Base-by-base conservation (phyloP, 2,329 filamentous ascomycete species). In the Diaporthe destruens region DNA sequence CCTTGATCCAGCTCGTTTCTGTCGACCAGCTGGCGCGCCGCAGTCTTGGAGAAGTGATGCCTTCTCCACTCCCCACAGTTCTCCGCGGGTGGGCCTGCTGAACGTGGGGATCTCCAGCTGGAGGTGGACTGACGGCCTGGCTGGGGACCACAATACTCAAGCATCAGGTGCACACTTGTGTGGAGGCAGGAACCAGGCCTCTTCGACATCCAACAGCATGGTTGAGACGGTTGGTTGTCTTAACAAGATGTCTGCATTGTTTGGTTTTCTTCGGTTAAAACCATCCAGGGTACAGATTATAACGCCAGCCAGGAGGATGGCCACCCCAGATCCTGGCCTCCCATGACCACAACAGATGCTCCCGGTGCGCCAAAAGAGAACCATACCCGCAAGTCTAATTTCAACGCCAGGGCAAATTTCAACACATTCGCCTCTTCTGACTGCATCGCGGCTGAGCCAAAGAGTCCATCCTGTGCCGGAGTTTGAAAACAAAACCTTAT, bases 51-150 rank as follows among this genome's bases (percentile, higher is more conserved):
- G 61, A 66, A 53, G 61, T 66, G 47, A 66, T 53, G 61, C 32
- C 14, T 66, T 66, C 61, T 66, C 61, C 61, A 66, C 61, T 39
- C 61, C 47, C 61, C 61, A 25, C 61, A 66, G 53, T 53, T 53
- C 61, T 66, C 61, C 61, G 47, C 61, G 47, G 36, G 61, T 66
- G 61, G 61, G 61, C 61, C 61, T 66, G 61, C 32, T 66, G 2
- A 23, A 51, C 61, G 53, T 51, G 47, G 61, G 61, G 32, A 32
- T 65, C 61, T 66, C 61, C 61, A 66, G 61, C 47, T 39, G 47
- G 47, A 44, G 61, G 61, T 53, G 47, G 61, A 34, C 16, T 66
- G 61, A 32, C 36, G n/a, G 20, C 18, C 9, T n/a, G n/a, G 20
- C 7, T 23, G 12, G 44, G 49, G 20, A 23, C 25, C 29, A 23